These are phyloP conservation scores for Prunus fruticosa DNA, from an alignment of 306 rosid genomes.

Conservation along the genomic window DNA sequence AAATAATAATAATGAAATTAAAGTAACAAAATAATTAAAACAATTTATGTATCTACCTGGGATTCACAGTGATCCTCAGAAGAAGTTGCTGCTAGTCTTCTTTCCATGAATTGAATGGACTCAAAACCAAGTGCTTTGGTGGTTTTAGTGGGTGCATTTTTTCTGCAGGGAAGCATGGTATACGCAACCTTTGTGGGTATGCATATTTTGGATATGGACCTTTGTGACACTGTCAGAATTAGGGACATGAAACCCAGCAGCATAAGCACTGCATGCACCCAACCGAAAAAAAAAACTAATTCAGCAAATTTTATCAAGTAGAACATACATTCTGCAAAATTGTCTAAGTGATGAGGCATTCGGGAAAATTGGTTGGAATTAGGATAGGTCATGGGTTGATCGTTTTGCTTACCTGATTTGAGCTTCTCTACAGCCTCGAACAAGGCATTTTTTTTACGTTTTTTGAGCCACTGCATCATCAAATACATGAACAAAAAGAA, in stretches of 20 bases:
- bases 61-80: conserved; percentile 33
- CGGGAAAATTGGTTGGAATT: not conserved
- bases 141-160: conserved; percentile 15
- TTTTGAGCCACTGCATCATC: conserved; percentile 44
- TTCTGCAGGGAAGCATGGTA: conserved; percentile 57
- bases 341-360: not conserved
- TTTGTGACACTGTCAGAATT: conserved; percentile 44
- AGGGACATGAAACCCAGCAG: conserved; percentile 58
- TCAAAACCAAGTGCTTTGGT: conserved; percentile 25
- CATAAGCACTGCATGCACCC: conserved; percentile 39
- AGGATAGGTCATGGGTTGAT: not conserved
- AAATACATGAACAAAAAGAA: not conserved
- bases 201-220: conserved; percentile 44
- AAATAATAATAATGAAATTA: not conserved
- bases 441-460: conserved; percentile 39
- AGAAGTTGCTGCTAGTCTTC: conserved; percentile 16
- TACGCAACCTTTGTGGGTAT: conserved; percentile 34
- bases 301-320: not conserved
- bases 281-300: not conserved
- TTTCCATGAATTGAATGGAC: not conserved
- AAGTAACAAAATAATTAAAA: not conserved
- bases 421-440: conserved; percentile 64
- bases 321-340: not conserved
- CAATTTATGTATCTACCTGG: conserved; percentile 18
- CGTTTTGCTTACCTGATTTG: conserved; percentile 42